Conservation (phyloP, 2,329 filamentous ascomycete species). For the Dothiorella sarmentorum region DNA sequence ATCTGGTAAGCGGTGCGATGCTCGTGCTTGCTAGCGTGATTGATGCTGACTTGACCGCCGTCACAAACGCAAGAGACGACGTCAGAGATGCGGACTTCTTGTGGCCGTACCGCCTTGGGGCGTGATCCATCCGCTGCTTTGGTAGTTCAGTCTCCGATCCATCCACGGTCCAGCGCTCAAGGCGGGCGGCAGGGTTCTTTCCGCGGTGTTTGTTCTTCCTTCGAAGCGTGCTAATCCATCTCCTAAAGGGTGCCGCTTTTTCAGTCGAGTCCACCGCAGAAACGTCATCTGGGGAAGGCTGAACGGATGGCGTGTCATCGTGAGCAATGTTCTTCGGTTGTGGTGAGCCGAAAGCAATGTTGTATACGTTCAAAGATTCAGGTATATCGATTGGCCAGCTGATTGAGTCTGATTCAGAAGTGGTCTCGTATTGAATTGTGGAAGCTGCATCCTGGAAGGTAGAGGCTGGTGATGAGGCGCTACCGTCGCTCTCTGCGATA, state of each 20-base stretch:
- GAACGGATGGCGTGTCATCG: neutral
- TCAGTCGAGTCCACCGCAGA: neutral
- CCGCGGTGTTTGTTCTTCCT: slow-evolving; percentile 47
- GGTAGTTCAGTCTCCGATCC: slow-evolving; percentile 8
- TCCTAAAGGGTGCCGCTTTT: slow-evolving; percentile 55
- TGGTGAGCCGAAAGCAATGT: neutral
- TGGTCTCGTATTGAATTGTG: neutral
- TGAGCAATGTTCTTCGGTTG: neutral
- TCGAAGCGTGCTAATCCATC: slow-evolving; percentile 70
- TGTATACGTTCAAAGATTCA: neutral
- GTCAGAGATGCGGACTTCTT: slow-evolving; percentile 56
- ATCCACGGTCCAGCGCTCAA: slow-evolving; percentile 36
- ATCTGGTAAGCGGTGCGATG: slow-evolving; percentile 59
- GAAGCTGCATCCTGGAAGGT: slow-evolving; percentile 3
- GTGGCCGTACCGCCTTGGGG: slow-evolving; percentile 28
- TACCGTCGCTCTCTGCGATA: neutral
- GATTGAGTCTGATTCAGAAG: neutral
- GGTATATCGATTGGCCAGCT: slow-evolving; percentile 1
- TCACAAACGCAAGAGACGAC: slow-evolving; percentile 75
- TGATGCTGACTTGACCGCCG: slow-evolving; percentile 76
- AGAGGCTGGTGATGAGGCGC: neutral
- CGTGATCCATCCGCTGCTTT: neutral
- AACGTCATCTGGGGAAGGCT: neutral
- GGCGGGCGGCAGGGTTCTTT: slow-evolving; percentile 35
- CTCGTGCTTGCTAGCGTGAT: slow-evolving; percentile 73